phyloP scores from a whole-genome alignment of 176 grass and related monocot genomes.

The Typha latifolia region DNA sequence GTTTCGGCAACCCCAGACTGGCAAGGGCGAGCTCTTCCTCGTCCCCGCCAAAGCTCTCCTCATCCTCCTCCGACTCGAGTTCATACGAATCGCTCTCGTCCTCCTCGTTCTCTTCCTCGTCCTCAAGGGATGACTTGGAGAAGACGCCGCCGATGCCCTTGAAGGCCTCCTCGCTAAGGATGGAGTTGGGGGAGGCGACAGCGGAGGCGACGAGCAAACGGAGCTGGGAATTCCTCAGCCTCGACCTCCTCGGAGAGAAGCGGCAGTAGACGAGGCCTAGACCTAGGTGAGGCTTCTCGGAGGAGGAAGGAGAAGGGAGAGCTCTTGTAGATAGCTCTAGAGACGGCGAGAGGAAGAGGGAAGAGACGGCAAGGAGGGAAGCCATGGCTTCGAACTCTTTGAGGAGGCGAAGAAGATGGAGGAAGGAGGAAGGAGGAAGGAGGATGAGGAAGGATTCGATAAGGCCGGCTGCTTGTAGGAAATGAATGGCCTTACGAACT shows the following conservation, averaged over 20 bases:
- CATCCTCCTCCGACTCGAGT: slow-evolving; percentile 8
- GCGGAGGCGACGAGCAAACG: slow-evolving; percentile 25
- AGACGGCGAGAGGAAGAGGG: slow-evolving; percentile 41
- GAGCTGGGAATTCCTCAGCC: slow-evolving; percentile 6
- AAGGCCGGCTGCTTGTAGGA: background rate
- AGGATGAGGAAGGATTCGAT: background rate
- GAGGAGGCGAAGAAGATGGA: background rate
- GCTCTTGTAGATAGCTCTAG: slow-evolving; percentile 1
- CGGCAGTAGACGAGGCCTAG: background rate
- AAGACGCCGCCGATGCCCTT: slow-evolving; percentile 37
- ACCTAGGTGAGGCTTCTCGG: slow-evolving; percentile 1
- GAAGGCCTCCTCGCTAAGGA: slow-evolving; percentile 94
- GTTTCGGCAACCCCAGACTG: slow-evolving; percentile 57
- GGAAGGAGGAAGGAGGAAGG: background rate
- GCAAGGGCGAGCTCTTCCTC: slow-evolving; percentile 69
- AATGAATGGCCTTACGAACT: slow-evolving; percentile 46
- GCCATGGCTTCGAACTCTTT: slow-evolving; percentile 22
- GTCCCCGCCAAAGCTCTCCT: slow-evolving; percentile 11
- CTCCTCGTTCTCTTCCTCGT: slow-evolving; percentile 24
- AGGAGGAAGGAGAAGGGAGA: slow-evolving; percentile 9
- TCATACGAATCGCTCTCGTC: slow-evolving; percentile 28
- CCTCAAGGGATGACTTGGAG: slow-evolving; percentile 25
- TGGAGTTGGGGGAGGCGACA: slow-evolving; percentile 58
- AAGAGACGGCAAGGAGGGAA: slow-evolving; percentile 57
- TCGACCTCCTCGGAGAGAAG: background rate